These are phyloP conservation scores for Acidomyces sp. DNA, from an alignment of 495 filamentous ascomycete species.

Conservation along the genomic window DNA sequence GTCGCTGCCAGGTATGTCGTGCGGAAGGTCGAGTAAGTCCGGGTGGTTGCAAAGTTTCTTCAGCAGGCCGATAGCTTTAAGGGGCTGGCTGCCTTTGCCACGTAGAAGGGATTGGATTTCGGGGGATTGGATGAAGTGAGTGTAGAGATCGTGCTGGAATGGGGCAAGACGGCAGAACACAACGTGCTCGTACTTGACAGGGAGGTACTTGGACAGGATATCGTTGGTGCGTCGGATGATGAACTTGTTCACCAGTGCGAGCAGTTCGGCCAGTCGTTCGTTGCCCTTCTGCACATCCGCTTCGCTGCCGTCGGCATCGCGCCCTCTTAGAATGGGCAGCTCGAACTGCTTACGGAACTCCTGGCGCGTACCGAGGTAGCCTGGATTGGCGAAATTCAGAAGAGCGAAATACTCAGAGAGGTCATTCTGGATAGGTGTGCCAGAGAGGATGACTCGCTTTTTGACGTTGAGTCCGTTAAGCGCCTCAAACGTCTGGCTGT, in stretches of 20 bases:
- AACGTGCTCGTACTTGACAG: slow-evolving; percentile 98
- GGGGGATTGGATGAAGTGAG: slow-evolving; percentile 90
- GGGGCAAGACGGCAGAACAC: slow-evolving; percentile 96
- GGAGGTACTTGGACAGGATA: slow-evolving; percentile 93
- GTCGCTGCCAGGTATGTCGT: slow-evolving; percentile 81
- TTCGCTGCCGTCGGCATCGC: slow-evolving; percentile 82
- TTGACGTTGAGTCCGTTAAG: slow-evolving; percentile 83
- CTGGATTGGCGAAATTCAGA: slow-evolving; percentile 93
- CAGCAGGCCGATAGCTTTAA: slow-evolving; percentile 90
- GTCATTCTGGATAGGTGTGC: slow-evolving; percentile 97
- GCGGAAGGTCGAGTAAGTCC: slow-evolving; percentile 72
- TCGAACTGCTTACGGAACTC: slow-evolving; percentile 96
- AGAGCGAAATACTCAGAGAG: slow-evolving; percentile 94
- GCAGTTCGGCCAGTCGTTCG: slow-evolving; percentile 67
- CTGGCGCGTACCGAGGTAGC: slow-evolving; percentile 70
- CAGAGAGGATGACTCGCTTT: slow-evolving; percentile 85
- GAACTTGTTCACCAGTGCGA: slow-evolving; percentile 86
- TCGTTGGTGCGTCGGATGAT: slow-evolving; percentile 98
- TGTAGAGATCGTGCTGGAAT: slow-evolving; percentile 88
- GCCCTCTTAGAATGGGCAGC: slow-evolving; percentile 78
- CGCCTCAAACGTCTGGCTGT: slow-evolving; percentile 85
- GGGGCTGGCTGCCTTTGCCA: slow-evolving; percentile 88
- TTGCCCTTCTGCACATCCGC: slow-evolving; percentile 72
- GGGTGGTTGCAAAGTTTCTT: slow-evolving; percentile 99
- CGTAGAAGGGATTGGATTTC: slow-evolving; percentile 85